phyloP scores from a whole-genome alignment of 345 rosid species.

The Firmiana major region DNA sequence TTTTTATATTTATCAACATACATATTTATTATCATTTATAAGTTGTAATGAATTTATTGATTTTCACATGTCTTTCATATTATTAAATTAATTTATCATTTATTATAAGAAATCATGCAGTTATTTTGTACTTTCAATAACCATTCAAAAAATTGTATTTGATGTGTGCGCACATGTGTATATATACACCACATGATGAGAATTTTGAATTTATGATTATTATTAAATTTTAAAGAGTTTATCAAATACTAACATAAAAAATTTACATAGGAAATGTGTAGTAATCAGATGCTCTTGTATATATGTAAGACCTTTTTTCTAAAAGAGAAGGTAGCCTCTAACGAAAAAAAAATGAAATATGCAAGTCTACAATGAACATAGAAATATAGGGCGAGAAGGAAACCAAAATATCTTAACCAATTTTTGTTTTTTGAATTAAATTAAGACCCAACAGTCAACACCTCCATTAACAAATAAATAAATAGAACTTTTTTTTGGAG shows the following conservation, averaged over 20 bases:
- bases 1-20: no score
- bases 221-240: background rate
- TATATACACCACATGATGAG: background rate
- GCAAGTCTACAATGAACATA: no score
- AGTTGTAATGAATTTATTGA: background rate
- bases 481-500: no score
- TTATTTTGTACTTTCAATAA: background rate
- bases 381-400: background rate
- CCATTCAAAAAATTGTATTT: background rate
- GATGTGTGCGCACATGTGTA: background rate
- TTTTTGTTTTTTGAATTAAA: no score
- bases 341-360: no score
- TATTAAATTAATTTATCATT: background rate
- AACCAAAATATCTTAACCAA: no score
- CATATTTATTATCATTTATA: background rate
- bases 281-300: background rate
- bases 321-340: background rate
- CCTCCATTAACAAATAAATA: no score
- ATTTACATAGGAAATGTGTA: background rate
- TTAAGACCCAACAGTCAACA: no score
- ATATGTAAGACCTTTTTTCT: no score
- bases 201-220: background rate
- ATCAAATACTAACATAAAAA: background rate
- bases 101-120: background rate
- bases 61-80: background rate